Evolutionary conservation across 2,329 filamentous ascomycete species (phyloP).

Genomic region (Sclerotinia trifoliorum): DNA sequence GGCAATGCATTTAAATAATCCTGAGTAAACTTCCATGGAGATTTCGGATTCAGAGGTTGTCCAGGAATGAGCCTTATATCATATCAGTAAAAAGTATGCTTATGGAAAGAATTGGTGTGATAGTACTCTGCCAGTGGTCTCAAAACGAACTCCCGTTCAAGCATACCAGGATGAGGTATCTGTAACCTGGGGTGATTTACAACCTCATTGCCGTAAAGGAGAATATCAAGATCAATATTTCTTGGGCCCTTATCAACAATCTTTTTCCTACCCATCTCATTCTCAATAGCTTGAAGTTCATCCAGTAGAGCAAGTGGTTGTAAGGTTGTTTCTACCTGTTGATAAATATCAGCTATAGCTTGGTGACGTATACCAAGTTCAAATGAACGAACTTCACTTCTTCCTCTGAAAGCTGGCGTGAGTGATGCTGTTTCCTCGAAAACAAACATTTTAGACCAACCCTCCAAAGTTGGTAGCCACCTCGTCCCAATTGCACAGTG

Average conservation of each 20-base stretch:
- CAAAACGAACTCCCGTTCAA: conserved; percentile 91
- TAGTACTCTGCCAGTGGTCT: conserved; percentile 76
- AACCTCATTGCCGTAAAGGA: conserved; percentile 71
- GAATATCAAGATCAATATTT: conserved; percentile 91
- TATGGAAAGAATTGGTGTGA: neutral
- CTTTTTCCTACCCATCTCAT: conserved; percentile 74
- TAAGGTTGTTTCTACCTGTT: conserved; percentile 71
- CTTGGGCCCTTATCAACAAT: conserved; percentile 89
- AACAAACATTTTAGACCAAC: neutral
- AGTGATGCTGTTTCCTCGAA: neutral
- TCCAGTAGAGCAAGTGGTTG: conserved; percentile 75
- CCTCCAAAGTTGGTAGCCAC: neutral
- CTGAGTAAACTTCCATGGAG: conserved; percentile 60
- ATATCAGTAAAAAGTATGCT: conserved; percentile 26
- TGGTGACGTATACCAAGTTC: neutral
- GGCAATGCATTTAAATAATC: conserved; percentile 62
- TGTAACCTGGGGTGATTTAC: conserved; percentile 71
- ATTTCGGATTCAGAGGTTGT: conserved; percentile 51
- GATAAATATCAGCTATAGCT: neutral
- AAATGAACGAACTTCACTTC: neutral
- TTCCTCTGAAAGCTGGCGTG: too few relatives aligned
- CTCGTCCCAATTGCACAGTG: neutral
- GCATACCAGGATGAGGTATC: conserved; percentile 80
- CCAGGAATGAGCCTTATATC: conserved; percentile 53
- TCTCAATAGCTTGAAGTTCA: conserved; percentile 80